Base-by-base conservation (phyloP, 1,284 basidiomycete genomes). In the Golubevia pallescens region DNA sequence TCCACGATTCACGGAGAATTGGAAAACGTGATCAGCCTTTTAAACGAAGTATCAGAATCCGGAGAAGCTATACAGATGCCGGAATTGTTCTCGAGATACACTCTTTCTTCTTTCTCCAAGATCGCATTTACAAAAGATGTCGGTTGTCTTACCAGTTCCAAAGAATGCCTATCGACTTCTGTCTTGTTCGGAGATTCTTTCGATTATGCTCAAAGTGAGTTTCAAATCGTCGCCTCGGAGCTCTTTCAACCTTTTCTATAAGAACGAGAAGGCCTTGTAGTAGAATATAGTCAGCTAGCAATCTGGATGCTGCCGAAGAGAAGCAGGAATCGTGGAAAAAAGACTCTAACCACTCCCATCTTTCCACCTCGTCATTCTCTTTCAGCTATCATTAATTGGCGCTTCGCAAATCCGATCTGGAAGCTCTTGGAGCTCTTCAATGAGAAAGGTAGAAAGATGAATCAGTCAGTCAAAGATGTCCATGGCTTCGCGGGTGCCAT, bases 1-100 rank as follows among this genome's bases (percentile, higher is more conserved):
- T 61, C 61, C 2, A 72, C 73, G n/a, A 69, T 80, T 10, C 78
- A 79, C 28, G 55, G 69, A 19, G 78, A 80, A 56, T 67, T 80
- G 5, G 68, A 70, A 56, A 69, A 63, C 51, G 66, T 75, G 19
- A n/a, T 70, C 20, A 59, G 62, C 55, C 54, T 78, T 23, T 68
- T 78, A 14, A 66, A 75, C 28, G 56, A 58, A 38, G 34, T 10
- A 5, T 4, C 34, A 38, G 10, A 10, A 4, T 38, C 34, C 10
- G 10, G 10, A 10, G 10, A 38, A 5, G 34, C 5, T 5, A 4
- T 38, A 4, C 5, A 38, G 34, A 38, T 38, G 34, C 34, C 34
- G 10, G 34, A 58, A 7, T 16, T 80, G 28, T 80, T 78, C 61
- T 80, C 73, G 66, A 67, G 77, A 10, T 80, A 71, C 60, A 80